Evolutionary conservation across 2,329 filamentous ascomycete species (phyloP).

Genomic region (Cephalotrichum gorgonifer): DNA sequence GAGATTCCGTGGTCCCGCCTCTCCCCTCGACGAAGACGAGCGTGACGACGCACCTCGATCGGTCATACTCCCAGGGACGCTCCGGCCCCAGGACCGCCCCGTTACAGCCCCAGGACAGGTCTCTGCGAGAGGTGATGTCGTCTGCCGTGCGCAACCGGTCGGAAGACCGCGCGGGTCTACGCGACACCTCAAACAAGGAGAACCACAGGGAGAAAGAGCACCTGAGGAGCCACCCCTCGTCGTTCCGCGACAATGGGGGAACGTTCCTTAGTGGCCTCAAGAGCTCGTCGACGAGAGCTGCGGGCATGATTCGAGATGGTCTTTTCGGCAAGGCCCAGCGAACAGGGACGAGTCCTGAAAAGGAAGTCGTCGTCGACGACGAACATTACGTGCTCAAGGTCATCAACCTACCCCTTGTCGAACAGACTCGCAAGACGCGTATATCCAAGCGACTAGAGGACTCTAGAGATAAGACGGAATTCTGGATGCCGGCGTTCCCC

Average conservation of each 20-base stretch:
- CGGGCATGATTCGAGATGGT: constrained; percentile 72
- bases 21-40: constrained; percentile 5
- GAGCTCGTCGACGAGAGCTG: constrained; percentile 61
- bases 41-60: constrained; percentile 7
- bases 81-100: constrained; percentile 25
- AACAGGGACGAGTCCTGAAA: constrained; percentile 60
- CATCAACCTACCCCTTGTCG: constrained; percentile 74
- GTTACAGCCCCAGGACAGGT: constrained; percentile 42
- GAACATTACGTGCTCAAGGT: constrained; percentile 78
- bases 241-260: constrained; percentile 48
- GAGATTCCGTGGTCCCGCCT: background rate
- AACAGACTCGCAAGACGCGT: constrained; percentile 82
- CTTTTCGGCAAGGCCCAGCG: constrained; percentile 70
- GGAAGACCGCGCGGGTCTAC: constrained; percentile 49
- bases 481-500: constrained; percentile 95
- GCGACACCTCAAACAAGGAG: constrained; percentile 33
- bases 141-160: constrained; percentile 60
- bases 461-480: constrained; percentile 91
- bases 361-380: constrained; percentile 57
- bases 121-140: constrained; percentile 57
- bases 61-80: constrained; percentile 4
- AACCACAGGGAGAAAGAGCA: constrained; percentile 35
- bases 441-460: constrained; percentile 84
- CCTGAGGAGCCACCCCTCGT: constrained; percentile 38
- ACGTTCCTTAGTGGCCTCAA: constrained; percentile 65